Evolutionary conservation across 164 flowering plant genomes (phyloP).

Genomic region (Sedum album): DNA sequence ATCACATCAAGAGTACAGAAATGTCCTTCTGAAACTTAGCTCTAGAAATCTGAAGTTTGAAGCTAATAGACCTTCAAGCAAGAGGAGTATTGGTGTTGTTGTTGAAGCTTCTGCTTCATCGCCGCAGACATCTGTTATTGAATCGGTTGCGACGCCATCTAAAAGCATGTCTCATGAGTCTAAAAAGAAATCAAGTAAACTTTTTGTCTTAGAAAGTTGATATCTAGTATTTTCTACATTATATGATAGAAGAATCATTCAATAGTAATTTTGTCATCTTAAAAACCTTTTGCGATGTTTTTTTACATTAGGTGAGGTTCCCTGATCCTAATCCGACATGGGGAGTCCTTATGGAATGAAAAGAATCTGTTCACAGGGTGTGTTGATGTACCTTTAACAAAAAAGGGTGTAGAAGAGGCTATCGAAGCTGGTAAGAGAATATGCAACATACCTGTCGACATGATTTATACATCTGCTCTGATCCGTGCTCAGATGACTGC

Average conservation of each 20-base stretch:
- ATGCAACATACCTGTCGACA: conserved; percentile 88
- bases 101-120: conserved; percentile 51
- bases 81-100: conserved; percentile 22
- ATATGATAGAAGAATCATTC: not conserved
- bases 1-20: conserved; percentile 21
- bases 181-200: conserved; percentile 65
- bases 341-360: conserved; percentile 97
- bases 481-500: conserved; percentile 99
- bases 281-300: not conserved
- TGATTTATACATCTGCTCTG: conserved; percentile 81
- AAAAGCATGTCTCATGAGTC: conserved; percentile 29
- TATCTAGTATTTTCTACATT: not conserved
- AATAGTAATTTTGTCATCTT: not conserved
- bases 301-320: conserved; percentile 65
- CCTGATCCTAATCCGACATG: conserved; percentile 79
- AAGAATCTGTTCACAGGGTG: conserved; percentile 95
- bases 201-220: not conserved
- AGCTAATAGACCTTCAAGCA: conserved; percentile 13
- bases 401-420: conserved; percentile 95
- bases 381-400: conserved; percentile 92
- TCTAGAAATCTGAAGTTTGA: conserved; percentile 27
- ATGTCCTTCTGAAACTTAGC: conserved; percentile 22
- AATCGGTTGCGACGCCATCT: conserved; percentile 45
- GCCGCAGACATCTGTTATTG: conserved; percentile 24
- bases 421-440: conserved; percentile 96